Conservation (phyloP, 2,329 filamentous ascomycete species). For the Phyllosticta paracitricarpa region DNA sequence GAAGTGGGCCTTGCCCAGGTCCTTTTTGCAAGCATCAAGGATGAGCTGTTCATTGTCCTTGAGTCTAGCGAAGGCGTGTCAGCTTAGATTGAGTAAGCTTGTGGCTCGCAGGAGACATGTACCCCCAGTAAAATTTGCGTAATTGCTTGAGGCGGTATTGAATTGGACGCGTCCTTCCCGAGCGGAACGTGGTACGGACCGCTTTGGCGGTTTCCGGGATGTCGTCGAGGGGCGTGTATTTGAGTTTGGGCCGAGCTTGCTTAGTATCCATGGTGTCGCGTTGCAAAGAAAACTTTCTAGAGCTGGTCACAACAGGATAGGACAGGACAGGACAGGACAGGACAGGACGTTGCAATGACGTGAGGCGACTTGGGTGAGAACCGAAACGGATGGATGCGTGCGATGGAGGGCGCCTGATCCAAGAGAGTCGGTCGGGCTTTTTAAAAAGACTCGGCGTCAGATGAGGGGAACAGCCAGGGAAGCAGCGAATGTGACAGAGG, state of each 20-base stretch:
- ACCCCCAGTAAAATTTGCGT: conserved; percentile 89
- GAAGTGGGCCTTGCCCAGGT: conserved; percentile 67
- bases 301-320: not conserved
- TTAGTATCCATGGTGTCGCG: not conserved
- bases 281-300: not conserved
- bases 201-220: conserved; percentile 33
- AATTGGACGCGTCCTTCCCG: conserved; percentile 72
- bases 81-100: conserved; percentile 10
- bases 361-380: not conserved
- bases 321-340: not conserved
- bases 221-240: conserved; percentile 26
- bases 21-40: conserved; percentile 62
- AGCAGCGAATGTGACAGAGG: not conserved
- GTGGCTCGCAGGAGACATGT: conserved; percentile 14
- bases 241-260: conserved; percentile 21
- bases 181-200: conserved; percentile 59
- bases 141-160: conserved; percentile 78
- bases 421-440: not conserved
- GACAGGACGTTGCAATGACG: not conserved
- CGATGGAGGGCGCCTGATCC: not conserved
- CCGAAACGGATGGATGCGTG: not conserved
- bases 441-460: not conserved
- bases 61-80: conserved; percentile 34
- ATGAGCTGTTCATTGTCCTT: conserved; percentile 68
- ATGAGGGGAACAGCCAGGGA: not conserved